Conservation (phyloP, 2,329 filamentous ascomycete genomes). For the Alternaria arbusti region DNA sequence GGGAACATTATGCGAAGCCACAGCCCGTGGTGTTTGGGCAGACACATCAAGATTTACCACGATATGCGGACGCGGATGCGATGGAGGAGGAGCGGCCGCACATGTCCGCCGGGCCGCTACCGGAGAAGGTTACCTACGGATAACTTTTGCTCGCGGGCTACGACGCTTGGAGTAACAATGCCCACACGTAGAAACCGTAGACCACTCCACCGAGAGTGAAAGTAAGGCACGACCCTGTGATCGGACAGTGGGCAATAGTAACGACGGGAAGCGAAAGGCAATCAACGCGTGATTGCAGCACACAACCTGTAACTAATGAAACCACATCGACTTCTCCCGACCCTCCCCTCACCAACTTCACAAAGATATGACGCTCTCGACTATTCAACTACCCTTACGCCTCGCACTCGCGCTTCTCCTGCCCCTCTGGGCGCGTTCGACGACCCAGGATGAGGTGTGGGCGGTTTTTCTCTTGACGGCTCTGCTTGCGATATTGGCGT, state of each 20-base stretch:
- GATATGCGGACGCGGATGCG: conserved; percentile 16
- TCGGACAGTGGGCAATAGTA: background rate
- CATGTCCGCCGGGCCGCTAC: conserved; percentile 6
- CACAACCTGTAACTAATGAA: background rate
- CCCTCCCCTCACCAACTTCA: background rate
- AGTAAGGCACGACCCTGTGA: background rate
- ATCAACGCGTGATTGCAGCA: background rate
- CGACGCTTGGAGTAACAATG: background rate
- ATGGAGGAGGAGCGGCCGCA: conserved; percentile 18
- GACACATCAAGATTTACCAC: background rate
- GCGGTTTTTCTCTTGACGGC: background rate
- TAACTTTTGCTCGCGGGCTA: conserved; percentile 9
- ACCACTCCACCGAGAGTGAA: background rate
- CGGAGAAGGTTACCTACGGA: conserved; percentile 33
- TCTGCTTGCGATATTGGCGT: background rate
- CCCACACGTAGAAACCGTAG: background rate
- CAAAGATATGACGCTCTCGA: background rate
- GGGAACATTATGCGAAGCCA: conserved; percentile 2
- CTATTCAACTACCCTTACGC: no score
- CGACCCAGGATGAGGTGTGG: background rate
- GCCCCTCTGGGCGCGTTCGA: background rate
- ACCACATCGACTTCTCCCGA: background rate
- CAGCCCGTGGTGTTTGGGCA: conserved; percentile 1
- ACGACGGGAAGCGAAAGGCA: background rate
- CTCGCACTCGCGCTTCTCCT: background rate